A percentile compares a stretch with the other conserved stretches of the same genome.
Evolutionary conservation across 805 yeast genomes (phyloP).

Genomic region (Candida krabiensis): DNA sequence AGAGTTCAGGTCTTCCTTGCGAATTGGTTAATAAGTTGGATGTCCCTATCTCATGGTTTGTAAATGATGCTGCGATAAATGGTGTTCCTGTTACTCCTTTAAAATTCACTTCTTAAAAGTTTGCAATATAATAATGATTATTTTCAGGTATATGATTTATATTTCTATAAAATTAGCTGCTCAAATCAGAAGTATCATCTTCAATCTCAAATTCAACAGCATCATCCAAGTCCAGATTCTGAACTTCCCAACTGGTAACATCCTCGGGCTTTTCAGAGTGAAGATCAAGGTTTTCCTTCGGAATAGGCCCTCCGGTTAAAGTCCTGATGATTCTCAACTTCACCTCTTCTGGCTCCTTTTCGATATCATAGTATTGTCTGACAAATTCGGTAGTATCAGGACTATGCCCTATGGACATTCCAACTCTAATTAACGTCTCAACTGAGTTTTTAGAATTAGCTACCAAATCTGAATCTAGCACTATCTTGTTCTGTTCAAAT

Average conservation of each 20-base stretch:
- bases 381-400: constrained; percentile 48
- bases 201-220: constrained; percentile 26
- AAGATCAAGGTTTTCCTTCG: constrained; percentile 6
- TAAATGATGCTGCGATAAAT: constrained; percentile 70
- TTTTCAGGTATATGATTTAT: constrained; percentile 2
- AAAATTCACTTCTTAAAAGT: constrained; percentile 8
- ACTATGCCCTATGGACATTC: constrained; percentile 87
- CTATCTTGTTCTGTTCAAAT: constrained; percentile 49
- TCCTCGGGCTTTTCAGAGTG: constrained; percentile 12
- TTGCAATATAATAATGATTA: constrained; percentile 7
- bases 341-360: constrained; percentile 45
- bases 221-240: constrained; percentile 27
- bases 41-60: constrained; percentile 76
- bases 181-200: constrained; percentile 15
- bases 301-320: constrained; percentile 53
- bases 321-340: constrained; percentile 54
- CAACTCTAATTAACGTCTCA: constrained; percentile 85
- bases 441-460: constrained; percentile 65
- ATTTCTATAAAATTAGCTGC: constrained; percentile 3
- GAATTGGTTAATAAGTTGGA: constrained; percentile 66
- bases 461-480: constrained; percentile 72
- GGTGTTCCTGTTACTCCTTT: constrained; percentile 45
- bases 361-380: constrained; percentile 44
- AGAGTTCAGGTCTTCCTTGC: constrained; percentile 56
- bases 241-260: constrained; percentile 30